Evolutionary conservation across 345 rosid genomes (phyloP).

Genomic region (Ceriops zippeliana): DNA sequence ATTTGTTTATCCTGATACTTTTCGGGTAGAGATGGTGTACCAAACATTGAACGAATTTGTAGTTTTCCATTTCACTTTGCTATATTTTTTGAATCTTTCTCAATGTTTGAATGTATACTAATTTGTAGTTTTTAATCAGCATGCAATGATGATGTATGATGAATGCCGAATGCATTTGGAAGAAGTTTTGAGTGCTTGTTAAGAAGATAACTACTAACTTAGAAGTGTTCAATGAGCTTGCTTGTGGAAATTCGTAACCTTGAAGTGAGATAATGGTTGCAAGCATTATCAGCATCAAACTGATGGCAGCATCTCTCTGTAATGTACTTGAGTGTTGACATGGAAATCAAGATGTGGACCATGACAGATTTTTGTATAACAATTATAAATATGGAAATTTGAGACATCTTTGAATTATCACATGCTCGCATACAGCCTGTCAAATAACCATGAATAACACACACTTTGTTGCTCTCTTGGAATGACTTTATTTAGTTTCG

Average conservation of each 20-base stretch:
- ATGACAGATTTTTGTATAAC: too few species aligned
- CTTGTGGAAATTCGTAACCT: background rate
- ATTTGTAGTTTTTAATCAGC: constrained; percentile 32
- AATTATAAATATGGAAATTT: too few species aligned
- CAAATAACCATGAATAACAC: too few species aligned
- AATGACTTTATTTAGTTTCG: too few species aligned
- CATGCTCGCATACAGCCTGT: too few species aligned
- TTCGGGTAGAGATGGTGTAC: constrained; percentile 11
- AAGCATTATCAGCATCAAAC: too few species aligned
- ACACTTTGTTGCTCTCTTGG: too few species aligned
- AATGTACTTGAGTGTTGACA: too few species aligned
- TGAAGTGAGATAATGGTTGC: too few species aligned
- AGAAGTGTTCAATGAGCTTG: constrained; percentile 10
- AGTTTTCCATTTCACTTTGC: constrained; percentile 4
- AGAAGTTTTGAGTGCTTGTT: constrained; percentile 14
- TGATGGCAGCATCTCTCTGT: too few species aligned
- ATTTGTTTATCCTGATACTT: background rate
- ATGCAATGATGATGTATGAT: constrained; percentile 48
- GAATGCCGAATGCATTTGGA: constrained; percentile 17
- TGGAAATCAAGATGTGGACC: too few species aligned
- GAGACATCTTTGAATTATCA: too few species aligned
- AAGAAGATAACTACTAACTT: constrained; percentile 11
- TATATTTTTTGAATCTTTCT: background rate
- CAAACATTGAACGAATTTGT: constrained; percentile 2
- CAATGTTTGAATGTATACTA: constrained; percentile 1